Base-by-base conservation (phyloP, 2,329 filamentous ascomycete species). In the Chaetomiaceae sp. region DNA sequence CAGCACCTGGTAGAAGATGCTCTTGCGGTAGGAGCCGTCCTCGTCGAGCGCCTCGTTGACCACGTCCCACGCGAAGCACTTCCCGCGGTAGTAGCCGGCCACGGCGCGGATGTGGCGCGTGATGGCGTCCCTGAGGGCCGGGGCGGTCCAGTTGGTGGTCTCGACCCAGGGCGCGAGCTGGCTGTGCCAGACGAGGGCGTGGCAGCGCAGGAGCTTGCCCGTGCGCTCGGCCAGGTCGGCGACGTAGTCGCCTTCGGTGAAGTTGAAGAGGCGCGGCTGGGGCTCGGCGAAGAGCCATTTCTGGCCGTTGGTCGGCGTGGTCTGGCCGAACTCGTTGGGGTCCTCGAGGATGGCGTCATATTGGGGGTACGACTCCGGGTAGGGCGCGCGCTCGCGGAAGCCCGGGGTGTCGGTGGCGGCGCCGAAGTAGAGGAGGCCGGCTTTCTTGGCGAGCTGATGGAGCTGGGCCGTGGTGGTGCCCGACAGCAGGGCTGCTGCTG, bases 211-310 rank as follows among this genome's bases (percentile, higher is more conserved):
- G 25, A 78, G 55, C 59, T 77, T 71, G 55, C 67, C 63, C 34
- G 73, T 70, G 45, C 69, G 62, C 36, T 66, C 61, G 32, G 76
- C 75, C 49, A 76, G 67, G 36, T 69, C 62, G 44, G 74, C 65
- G 25, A 77, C 71, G 45, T 73, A 69, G 50, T 85, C 79, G 41
- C 79, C 82, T 32, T 77, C 73, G 27, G 77, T 79, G 66, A 75
- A 86, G 67, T 81, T 80, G 74, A 86, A 87, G 49, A 75, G 69
- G 46, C 74, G 75, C 29, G 74, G 77, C 42, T 74, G 62, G 2
- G 82, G 81, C 67, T 87, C 83, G 41, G 73, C 80, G 62, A 78
- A 75, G 47, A 81, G 73, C 80, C 80, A 86, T 64, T 79, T 74
- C 58, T 81, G 77, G 9, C 76, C 75, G 62, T 85, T 85, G 46